Conservation (phyloP, 768 basidiomycete species). For the Trametes gibbosa region DNA sequence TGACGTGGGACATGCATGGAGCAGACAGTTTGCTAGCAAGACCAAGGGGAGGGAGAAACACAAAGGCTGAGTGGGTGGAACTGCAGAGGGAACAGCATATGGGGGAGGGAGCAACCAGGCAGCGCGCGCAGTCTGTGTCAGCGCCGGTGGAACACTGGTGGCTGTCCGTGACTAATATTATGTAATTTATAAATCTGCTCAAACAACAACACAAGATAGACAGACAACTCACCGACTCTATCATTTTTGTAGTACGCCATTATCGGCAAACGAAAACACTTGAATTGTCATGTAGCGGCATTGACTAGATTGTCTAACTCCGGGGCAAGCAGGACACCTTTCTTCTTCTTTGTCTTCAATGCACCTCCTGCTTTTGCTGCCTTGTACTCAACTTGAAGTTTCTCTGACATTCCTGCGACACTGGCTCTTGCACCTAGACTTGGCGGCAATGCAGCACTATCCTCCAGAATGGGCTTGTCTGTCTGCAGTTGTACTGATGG, state of each 20-base stretch:
- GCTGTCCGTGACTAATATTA: slow-evolving; percentile 12
- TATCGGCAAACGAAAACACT: slow-evolving; percentile 20
- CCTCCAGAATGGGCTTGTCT: no score
- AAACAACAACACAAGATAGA: background rate
- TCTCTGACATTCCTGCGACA: no score
- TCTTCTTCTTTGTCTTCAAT: no score
- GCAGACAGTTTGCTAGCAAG: background rate
- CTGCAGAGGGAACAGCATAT: slow-evolving; percentile 29
- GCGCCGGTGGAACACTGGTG: background rate
- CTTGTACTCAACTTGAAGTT: no score
- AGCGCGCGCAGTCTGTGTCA: slow-evolving; percentile 20
- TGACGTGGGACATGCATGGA: slow-evolving; percentile 5
- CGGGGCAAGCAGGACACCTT: no score
- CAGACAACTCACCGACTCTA: slow-evolving; percentile 18
- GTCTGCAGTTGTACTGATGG: no score
- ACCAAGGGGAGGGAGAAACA: background rate
- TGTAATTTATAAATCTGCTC: background rate
- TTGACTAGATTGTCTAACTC: no score
- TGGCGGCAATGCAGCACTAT: no score
- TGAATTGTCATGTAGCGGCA: no score
- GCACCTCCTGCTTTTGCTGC: no score
- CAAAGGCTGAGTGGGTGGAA: slow-evolving; percentile 7
- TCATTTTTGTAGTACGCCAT: slow-evolving; percentile 26
- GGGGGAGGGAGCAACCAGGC: slow-evolving; percentile 1
- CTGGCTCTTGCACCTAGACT: no score